A percentile compares a stretch with the other conserved stretches of the same genome.
phyloP scores from a whole-genome alignment of 768 basidiomycete genomes.

The Kwoniella bestiolae region DNA sequence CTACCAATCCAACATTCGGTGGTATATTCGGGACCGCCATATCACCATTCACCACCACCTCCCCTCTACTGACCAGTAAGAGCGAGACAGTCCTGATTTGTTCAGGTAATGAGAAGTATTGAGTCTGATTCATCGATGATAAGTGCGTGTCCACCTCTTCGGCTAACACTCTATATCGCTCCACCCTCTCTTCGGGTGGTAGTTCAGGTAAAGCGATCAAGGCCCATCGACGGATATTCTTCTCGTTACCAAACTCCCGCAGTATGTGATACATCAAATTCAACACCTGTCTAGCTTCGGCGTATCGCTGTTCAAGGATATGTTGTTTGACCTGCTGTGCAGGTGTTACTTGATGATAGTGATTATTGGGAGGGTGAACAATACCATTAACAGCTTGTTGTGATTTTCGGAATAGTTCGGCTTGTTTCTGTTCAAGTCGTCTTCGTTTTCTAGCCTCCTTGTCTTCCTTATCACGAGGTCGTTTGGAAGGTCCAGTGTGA shows the following conservation, averaged over 20 bases:
- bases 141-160: constrained; percentile 24
- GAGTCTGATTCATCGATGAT: constrained; percentile 1
- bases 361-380: background rate
- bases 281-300: constrained; percentile 24
- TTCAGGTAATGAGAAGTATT: constrained; percentile 20
- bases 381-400: background rate
- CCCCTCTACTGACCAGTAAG: constrained; percentile 1
- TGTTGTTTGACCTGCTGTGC: background rate
- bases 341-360: background rate
- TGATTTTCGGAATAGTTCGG: too few relatives aligned
- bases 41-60: background rate
- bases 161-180: constrained; percentile 26
- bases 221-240: constrained; percentile 27
- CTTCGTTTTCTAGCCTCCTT: constrained; percentile 5
- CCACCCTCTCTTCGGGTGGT: constrained; percentile 7
- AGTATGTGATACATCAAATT: constrained; percentile 40
- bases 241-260: constrained; percentile 15
- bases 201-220: constrained; percentile 40
- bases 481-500: background rate
- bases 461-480: constrained; percentile 1
- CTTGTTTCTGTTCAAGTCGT: constrained; percentile 5
- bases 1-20: background rate
- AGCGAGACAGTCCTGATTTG: background rate
- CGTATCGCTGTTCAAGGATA: background rate
- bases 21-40: background rate